phyloP scores from a whole-genome alignment of 2,329 filamentous ascomycete genomes.

The Colletotrichum magnum region DNA sequence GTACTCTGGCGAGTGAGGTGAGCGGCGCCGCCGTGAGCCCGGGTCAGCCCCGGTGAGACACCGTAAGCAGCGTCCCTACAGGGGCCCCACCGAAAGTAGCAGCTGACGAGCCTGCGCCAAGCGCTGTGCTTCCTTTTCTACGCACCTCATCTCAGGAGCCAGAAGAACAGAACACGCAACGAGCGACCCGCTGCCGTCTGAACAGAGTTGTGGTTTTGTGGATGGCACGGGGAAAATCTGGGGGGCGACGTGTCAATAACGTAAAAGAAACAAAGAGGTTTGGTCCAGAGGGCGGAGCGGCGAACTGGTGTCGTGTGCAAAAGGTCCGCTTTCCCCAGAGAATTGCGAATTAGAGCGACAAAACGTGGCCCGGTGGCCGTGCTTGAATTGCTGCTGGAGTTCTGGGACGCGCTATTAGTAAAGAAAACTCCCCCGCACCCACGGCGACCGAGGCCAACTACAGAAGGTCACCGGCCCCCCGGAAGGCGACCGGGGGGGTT shows the following conservation, averaged over 20 bases:
- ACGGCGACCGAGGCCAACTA: neutral
- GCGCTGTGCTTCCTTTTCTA: slow-evolving; percentile 1
- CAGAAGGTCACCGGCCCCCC: slow-evolving; percentile 5
- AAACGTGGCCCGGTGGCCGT: slow-evolving; percentile 1
- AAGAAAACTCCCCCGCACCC: slow-evolving; percentile 24
- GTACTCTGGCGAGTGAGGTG: neutral
- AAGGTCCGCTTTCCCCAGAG: slow-evolving; percentile 28
- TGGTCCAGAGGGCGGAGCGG: neutral
- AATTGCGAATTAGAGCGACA: neutral
- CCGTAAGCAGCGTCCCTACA: slow-evolving; percentile 4
- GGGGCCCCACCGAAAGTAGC: slow-evolving; percentile 20
- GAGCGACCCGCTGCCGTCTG: slow-evolving; percentile 34
- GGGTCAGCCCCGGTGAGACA: slow-evolving; percentile 1
- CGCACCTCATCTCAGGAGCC: neutral
- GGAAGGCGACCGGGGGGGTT: neutral
- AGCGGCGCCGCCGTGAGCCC: neutral
- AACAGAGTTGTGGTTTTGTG: slow-evolving; percentile 35
- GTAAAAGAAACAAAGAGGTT: slow-evolving; percentile 29
- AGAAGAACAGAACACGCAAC: slow-evolving; percentile 10
- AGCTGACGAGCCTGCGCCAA: neutral
- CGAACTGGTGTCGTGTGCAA: slow-evolving; percentile 12
- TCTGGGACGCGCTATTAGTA: slow-evolving; percentile 20
- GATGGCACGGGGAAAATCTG: slow-evolving; percentile 34
- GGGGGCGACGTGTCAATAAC: slow-evolving; percentile 30
- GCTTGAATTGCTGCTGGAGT: neutral